A percentile compares a stretch with the other conserved stretches of the same genome.
Evolutionary conservation across 495 filamentous ascomycete genomes (phyloP).

Genomic region (Cenococcum geophilum): DNA sequence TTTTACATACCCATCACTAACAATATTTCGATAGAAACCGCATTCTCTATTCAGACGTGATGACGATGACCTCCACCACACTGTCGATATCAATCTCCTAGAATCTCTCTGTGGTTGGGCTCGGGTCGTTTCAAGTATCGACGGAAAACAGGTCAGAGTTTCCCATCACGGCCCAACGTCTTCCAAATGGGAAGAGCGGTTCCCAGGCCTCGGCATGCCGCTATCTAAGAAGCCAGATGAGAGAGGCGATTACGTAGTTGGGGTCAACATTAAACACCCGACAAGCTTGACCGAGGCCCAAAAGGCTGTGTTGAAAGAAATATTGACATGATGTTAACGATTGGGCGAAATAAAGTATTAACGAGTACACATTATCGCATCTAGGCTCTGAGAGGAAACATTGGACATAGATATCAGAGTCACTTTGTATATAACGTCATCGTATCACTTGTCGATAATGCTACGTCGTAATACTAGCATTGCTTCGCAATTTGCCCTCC

Average conservation of each 20-base stretch:
- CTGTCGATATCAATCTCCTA: conserved; percentile 75
- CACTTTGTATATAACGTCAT: too few species aligned
- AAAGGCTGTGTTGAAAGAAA: too few species aligned
- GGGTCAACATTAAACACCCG: conserved; percentile 86
- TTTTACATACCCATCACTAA: neutral
- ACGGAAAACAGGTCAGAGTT: conserved; percentile 73
- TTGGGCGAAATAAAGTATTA: too few species aligned
- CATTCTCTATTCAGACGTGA: conserved; percentile 77
- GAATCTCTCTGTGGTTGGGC: conserved; percentile 93
- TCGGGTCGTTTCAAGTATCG: conserved; percentile 84
- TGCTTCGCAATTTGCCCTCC: too few species aligned
- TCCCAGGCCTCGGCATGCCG: conserved; percentile 83
- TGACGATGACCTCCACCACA: conserved; percentile 77
- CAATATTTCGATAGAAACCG: conserved; percentile 60
- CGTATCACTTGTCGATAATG: too few species aligned
- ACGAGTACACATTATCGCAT: too few species aligned
- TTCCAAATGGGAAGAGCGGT: conserved; percentile 70
- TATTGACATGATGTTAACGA: too few species aligned
- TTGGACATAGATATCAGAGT: too few species aligned
- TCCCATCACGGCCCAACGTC: conserved; percentile 74
- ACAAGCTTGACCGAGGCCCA: conserved; percentile 63
- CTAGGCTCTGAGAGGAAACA: too few species aligned
- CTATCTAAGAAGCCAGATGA: conserved; percentile 77
- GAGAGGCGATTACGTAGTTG: conserved; percentile 80
- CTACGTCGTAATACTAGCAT: too few species aligned